These are phyloP conservation scores for Somion occarium DNA, from an alignment of 1,284 basidiomycete genomes.

Conservation along the genomic window DNA sequence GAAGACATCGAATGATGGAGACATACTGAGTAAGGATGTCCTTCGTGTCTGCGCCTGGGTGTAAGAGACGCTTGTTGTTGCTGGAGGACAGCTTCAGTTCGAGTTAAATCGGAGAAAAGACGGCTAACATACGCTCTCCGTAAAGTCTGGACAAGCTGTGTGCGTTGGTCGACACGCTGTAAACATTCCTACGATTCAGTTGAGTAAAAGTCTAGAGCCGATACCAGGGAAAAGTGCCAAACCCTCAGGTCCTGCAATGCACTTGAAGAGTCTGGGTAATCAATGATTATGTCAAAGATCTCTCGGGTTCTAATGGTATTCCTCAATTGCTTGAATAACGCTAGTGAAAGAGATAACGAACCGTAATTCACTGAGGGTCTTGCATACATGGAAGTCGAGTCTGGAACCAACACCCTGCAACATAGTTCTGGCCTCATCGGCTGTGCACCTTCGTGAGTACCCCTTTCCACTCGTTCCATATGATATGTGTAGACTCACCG, in stretches of 20 bases:
- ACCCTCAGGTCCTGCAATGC: constrained; percentile 89
- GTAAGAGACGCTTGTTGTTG: constrained; percentile 83
- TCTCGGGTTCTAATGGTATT: constrained; percentile 61
- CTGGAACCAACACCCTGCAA: constrained; percentile 79
- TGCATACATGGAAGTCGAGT: constrained; percentile 90
- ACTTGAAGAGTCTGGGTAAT: constrained; percentile 83
- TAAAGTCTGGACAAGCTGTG: constrained; percentile 63
- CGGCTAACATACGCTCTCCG: constrained; percentile 55
- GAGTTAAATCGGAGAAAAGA: not conserved
- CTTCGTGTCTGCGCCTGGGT: constrained; percentile 94
- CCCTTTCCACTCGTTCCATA: constrained; percentile 10
- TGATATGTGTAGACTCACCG: constrained; percentile 34
- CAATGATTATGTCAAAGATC: constrained; percentile 94
- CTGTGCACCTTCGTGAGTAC: constrained; percentile 28
- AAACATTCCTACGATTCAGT: constrained; percentile 57
- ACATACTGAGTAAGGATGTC: constrained; percentile 92
- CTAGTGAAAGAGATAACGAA: constrained; percentile 30
- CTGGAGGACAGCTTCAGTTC: constrained; percentile 32
- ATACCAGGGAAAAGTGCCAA: constrained; percentile 16
- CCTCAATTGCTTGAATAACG: not conserved
- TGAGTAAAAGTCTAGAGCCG: constrained; percentile 1
- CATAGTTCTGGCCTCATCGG: constrained; percentile 66
- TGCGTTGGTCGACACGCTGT: constrained; percentile 72
- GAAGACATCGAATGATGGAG: constrained; percentile 88
- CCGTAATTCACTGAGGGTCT: constrained; percentile 83